phyloP scores from a whole-genome alignment of 2,329 filamentous ascomycete genomes.

The Coniochaeta ligniaria region DNA sequence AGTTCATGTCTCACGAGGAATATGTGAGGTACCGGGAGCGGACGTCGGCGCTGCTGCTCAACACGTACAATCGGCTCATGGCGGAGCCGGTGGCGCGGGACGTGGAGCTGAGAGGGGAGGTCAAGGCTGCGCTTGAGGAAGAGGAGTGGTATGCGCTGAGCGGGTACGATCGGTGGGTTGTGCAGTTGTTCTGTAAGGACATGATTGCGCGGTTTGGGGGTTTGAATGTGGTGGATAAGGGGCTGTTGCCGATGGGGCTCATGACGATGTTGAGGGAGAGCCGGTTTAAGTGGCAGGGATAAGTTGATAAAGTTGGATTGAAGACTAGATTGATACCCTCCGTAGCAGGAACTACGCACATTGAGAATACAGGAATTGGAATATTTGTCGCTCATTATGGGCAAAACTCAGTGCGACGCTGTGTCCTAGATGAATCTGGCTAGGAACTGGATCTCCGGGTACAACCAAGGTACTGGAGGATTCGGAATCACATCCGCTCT shows the following conservation, averaged over 20 bases:
- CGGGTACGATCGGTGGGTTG: slow-evolving; percentile 41
- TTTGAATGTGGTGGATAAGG: slow-evolving; percentile 34
- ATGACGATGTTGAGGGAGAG: slow-evolving; percentile 34
- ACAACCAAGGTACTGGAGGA: too few relatives aligned
- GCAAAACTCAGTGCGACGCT: too few relatives aligned
- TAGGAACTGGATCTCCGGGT: too few relatives aligned
- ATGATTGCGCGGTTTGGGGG: slow-evolving; percentile 36
- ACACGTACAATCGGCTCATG: slow-evolving; percentile 29
- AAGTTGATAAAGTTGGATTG: neutral
- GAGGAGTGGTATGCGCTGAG: slow-evolving; percentile 26
- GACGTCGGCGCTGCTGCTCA: slow-evolving; percentile 22
- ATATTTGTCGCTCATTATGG: too few relatives aligned
- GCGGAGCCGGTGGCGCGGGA: slow-evolving; percentile 19
- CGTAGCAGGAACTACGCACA: neutral
- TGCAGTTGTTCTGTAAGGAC: slow-evolving; percentile 35
- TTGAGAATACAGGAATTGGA: too few relatives aligned
- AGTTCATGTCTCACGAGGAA: slow-evolving; percentile 39
- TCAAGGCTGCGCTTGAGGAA: slow-evolving; percentile 14
- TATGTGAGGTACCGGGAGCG: slow-evolving; percentile 32
- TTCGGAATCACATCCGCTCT: too few relatives aligned
- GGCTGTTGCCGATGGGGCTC: slow-evolving; percentile 39
- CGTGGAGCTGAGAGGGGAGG: slow-evolving; percentile 23
- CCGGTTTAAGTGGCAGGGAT: slow-evolving; percentile 32
- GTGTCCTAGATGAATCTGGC: too few relatives aligned
- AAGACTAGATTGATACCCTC: slow-evolving; percentile 19